These are phyloP conservation scores for Fusarium foetens DNA, from an alignment of 2,329 filamentous ascomycete genomes.

Conservation along the genomic window DNA sequence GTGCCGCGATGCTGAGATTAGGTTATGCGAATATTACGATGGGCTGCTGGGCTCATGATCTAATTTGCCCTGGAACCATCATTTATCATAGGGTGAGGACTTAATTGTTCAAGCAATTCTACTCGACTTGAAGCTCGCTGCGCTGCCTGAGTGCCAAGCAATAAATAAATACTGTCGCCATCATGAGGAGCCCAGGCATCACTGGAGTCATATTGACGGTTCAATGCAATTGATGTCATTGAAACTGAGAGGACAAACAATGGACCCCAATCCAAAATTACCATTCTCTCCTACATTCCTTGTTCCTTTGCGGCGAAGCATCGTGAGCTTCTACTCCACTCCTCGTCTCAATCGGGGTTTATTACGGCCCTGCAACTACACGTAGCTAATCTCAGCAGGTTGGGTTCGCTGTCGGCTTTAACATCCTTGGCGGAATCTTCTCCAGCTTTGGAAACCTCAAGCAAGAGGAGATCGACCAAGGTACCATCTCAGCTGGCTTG, in stretches of 20 bases:
- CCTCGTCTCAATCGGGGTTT: too few species aligned
- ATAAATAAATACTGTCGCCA: too few species aligned
- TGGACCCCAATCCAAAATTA: background rate
- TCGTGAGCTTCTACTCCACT: background rate
- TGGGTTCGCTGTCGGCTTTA: background rate
- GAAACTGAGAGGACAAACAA: rapidly evolving
- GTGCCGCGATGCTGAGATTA: background rate
- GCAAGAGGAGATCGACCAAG: constrained; percentile 10
- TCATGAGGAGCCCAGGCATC: too few species aligned
- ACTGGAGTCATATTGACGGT: too few species aligned
- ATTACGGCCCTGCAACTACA: rapidly evolving
- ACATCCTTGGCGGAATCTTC: background rate
- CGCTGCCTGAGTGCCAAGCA: rapidly evolving
- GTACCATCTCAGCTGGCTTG: background rate
- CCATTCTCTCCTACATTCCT: background rate
- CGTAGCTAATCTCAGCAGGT: background rate
- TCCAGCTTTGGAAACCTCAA: background rate
- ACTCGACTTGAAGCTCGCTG: background rate
- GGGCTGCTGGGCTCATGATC: too few species aligned
- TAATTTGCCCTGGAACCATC: too few species aligned
- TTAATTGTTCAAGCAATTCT: too few species aligned
- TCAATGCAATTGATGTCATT: too few species aligned
- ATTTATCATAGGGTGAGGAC: background rate
- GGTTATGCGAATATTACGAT: background rate
- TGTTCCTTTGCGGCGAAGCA: background rate